Evolutionary conservation across 2,329 filamentous ascomycete genomes (phyloP), one percentile per base, ranked within the genome.

Genomic region (Penicillium sp.): DNA sequence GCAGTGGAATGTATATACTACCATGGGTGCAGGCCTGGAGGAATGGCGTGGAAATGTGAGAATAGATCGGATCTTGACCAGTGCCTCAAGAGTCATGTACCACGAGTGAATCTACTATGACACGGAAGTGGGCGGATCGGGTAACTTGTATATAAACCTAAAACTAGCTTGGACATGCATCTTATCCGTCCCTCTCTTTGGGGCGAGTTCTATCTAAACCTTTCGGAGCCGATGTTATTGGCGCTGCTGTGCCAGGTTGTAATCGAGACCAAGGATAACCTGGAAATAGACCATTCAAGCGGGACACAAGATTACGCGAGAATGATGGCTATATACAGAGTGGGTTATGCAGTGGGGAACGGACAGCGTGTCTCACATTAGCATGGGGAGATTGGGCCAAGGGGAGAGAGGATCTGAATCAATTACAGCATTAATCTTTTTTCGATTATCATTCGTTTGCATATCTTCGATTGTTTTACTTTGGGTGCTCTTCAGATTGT

Each of bases 221-320:
- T 19, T 42, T 42, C 62, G 64, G 61, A 64, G 53, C 29, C 11
- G 47, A 37, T 53, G 21, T 55, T 25, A 67, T 66, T 67, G 62
- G 64, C 26, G 29, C 39, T 10, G 47, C 47, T 33, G 48, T 37
- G 33, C 35, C 21, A 52, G 46, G 49, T 65, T 64, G 44, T 29
- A 54, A 62, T 61, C 50, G 56, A 51, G 63, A 21, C 52, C 23
- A 54, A 27, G 21, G 37, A 35, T 37, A 50, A 37, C 29, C 44
- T 29, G 51, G n/a, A 29, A 14, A 21, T 13, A 49, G n/a, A 13
- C 35, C 16, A 39, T 21, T 29, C 4, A 47, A 47, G 16, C n/a
- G 33, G 51, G n/a, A 27, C 19, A 33, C 23, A 35, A 46, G 49
- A 62, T 62, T 61, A 63, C 57, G 61, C 57, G 59, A 55, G 56